These are phyloP conservation scores for Penicillium steckii DNA, from an alignment of 495 filamentous ascomycete species.

Conservation along the genomic window DNA sequence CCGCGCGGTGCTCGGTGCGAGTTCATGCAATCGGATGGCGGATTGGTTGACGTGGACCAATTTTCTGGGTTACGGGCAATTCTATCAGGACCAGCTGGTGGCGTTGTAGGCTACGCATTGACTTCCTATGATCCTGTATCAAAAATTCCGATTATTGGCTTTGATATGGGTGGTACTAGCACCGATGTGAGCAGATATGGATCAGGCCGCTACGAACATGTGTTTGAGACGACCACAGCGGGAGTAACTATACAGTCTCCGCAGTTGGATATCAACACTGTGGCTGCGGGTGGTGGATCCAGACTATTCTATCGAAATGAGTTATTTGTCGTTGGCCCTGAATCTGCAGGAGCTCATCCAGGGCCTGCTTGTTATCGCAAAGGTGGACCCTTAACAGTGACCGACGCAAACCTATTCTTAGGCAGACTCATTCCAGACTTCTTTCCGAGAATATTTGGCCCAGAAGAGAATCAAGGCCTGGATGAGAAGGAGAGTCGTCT, in stretches of 20 bases:
- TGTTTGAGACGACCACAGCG: slow-evolving; percentile 91
- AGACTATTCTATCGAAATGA: slow-evolving; percentile 82
- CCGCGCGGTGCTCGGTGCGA: slow-evolving; percentile 49
- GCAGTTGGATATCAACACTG: slow-evolving; percentile 93
- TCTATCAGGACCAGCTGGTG: slow-evolving; percentile 56
- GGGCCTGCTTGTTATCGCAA: slow-evolving; percentile 93
- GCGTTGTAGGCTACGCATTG: slow-evolving; percentile 84
- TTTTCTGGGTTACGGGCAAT: slow-evolving; percentile 54
- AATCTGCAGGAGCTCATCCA: slow-evolving; percentile 84
- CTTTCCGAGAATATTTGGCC: slow-evolving; percentile 92
- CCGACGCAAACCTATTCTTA: slow-evolving; percentile 85
- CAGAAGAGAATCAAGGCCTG: slow-evolving; percentile 76
- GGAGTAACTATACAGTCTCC: slow-evolving; percentile 92
- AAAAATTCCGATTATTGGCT: slow-evolving; percentile 83
- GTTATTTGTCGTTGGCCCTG: slow-evolving; percentile 88
- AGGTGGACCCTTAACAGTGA: slow-evolving; percentile 84
- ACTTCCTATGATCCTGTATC: slow-evolving; percentile 81
- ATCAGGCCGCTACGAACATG: slow-evolving; percentile 80
- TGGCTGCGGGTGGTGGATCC: slow-evolving; percentile 89
- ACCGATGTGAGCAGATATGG: slow-evolving; percentile 83
- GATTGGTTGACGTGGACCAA: slow-evolving; percentile 43
- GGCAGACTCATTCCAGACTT: slow-evolving; percentile 86
- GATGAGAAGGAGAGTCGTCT: slow-evolving; percentile 69
- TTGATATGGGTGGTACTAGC: slow-evolving; percentile 92
- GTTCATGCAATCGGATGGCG: slow-evolving; percentile 52